Conservation (phyloP, 1,139 yeast species). For the Blastobotrys petasosporus region DNA sequence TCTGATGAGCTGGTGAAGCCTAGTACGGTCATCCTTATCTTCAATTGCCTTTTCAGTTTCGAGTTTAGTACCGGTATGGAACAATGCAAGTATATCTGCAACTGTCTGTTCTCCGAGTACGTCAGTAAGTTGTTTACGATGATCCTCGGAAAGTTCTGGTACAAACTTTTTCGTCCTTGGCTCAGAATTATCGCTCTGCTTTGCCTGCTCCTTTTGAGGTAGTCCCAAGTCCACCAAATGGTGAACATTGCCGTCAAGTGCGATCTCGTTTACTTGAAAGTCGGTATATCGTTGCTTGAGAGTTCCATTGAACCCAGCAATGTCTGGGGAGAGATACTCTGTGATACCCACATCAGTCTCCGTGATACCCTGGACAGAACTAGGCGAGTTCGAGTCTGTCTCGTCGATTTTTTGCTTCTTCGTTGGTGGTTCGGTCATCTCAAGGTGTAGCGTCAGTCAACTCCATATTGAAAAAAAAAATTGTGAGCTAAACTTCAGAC, state of each 20-base stretch:
- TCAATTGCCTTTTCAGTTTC: conserved; percentile 54
- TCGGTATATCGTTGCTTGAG: conserved; percentile 91
- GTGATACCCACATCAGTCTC: conserved; percentile 86
- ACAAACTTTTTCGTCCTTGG: conserved; percentile 17
- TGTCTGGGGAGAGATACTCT: conserved; percentile 49
- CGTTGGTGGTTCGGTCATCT: conserved; percentile 6
- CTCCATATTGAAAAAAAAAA: too few relatives aligned
- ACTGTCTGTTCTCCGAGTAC: conserved; percentile 51
- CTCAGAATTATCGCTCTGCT: conserved; percentile 38
- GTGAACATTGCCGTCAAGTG: conserved; percentile 58
- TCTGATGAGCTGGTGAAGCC: conserved; percentile 70
- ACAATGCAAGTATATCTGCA: conserved; percentile 47
- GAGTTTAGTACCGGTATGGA: conserved; percentile 52
- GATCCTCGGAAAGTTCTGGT: conserved; percentile 29
- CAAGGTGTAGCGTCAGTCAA: too few relatives aligned
- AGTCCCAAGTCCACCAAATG: conserved; percentile 73
- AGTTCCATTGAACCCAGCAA: conserved; percentile 67
- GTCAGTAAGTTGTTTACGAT: conserved; percentile 39
- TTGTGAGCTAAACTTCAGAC: too few relatives aligned
- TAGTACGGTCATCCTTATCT: conserved; percentile 68
- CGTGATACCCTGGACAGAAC: conserved; percentile 32
- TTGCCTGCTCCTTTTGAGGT: conserved; percentile 46
- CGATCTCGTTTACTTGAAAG: conserved; percentile 87
- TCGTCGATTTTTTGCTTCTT: conserved; percentile 2
- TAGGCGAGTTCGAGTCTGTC: conserved; percentile 1